Percentiles rank a stretch among this genome's conserved stretches.
phyloP scores from a whole-genome alignment of 2,329 filamentous ascomycete genomes.

The Sporothrix protearum region DNA sequence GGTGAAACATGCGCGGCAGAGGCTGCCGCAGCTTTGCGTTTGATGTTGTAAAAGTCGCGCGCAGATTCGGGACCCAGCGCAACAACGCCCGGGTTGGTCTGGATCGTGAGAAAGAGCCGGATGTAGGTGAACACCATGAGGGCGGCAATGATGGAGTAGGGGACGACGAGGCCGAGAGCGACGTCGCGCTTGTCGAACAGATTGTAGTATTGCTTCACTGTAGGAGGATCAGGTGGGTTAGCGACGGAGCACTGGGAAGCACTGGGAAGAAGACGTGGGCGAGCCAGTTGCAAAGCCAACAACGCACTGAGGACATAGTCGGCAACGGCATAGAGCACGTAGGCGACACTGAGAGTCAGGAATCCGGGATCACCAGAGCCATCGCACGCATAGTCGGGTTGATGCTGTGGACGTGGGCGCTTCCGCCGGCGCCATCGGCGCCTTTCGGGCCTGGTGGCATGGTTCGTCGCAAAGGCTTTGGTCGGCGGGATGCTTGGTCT shows the following conservation, averaged over 20 bases:
- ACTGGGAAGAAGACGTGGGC: conserved; percentile 13
- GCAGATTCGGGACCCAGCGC: conserved; percentile 53
- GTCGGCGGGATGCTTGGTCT: not conserved
- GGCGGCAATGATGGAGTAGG: conserved; percentile 70
- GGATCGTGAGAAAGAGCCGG: conserved; percentile 65
- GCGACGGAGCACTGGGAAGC: not conserved
- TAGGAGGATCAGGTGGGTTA: conserved; percentile 20
- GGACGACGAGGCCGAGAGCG: conserved; percentile 60
- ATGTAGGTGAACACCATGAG: conserved; percentile 65
- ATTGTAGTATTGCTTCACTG: conserved; percentile 69
- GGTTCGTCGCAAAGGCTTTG: not conserved
- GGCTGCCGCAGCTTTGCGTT: conserved; percentile 35
- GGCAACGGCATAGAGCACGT: conserved; percentile 68
- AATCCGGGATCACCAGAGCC: conserved; percentile 60
- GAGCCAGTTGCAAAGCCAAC: not conserved
- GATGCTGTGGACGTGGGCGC: conserved; percentile 23
- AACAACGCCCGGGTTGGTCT: conserved; percentile 68
- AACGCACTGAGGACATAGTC: conserved; percentile 64
- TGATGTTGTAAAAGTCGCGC: conserved; percentile 25
- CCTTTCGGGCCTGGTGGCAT: conserved; percentile 6
- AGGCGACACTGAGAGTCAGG: conserved; percentile 62
- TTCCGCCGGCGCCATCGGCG: not conserved
- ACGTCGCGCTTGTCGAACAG: conserved; percentile 48
- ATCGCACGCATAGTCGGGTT: conserved; percentile 22
- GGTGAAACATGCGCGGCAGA: conserved; percentile 27